Conservation (phyloP, 2,329 filamentous ascomycete species). For the Ceratocystis alfenasii region DNA sequence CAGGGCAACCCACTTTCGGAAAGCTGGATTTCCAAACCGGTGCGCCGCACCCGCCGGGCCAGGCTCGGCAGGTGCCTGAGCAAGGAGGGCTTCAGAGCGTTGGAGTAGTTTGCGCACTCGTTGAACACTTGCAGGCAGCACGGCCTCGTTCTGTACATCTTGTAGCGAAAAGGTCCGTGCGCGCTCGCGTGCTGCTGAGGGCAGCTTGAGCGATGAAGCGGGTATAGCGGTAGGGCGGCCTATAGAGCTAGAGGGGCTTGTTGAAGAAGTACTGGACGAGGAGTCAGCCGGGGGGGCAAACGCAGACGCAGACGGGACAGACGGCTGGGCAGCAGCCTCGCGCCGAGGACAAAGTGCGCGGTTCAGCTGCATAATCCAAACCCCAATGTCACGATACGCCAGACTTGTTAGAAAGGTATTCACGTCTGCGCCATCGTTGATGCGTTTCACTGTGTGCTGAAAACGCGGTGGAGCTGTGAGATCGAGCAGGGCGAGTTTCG, state of each 20-base stretch:
- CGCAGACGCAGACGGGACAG: not conserved
- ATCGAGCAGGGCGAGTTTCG: conserved; percentile 40
- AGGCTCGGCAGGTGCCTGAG: conserved; percentile 69
- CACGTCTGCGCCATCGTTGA: conserved; percentile 76
- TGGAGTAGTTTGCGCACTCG: conserved; percentile 55
- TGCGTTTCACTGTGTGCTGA: conserved; percentile 59
- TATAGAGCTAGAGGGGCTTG: no score
- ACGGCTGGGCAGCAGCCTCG: conserved; percentile 20
- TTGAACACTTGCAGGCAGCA: conserved; percentile 42
- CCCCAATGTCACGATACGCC: conserved; percentile 77
- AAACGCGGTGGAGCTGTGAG: conserved; percentile 42
- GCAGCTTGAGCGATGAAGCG: not conserved
- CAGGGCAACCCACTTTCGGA: conserved; percentile 67
- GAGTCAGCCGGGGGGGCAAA: not conserved
- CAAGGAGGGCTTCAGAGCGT: conserved; percentile 53
- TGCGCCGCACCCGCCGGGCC: conserved; percentile 48
- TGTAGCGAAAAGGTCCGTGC: conserved; percentile 14
- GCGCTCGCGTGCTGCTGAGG: conserved; percentile 25
- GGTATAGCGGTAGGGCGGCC: not conserved
- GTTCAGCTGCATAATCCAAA: conserved; percentile 83
- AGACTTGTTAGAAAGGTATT: conserved; percentile 63
- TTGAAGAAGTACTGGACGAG: not conserved
- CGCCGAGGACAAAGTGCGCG: conserved; percentile 67
- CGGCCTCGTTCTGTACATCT: conserved; percentile 22
- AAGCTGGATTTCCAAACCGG: conserved; percentile 85